Evolutionary conservation across 768 basidiomycete genomes (phyloP).

Genomic region (Termitomyces sp.): DNA sequence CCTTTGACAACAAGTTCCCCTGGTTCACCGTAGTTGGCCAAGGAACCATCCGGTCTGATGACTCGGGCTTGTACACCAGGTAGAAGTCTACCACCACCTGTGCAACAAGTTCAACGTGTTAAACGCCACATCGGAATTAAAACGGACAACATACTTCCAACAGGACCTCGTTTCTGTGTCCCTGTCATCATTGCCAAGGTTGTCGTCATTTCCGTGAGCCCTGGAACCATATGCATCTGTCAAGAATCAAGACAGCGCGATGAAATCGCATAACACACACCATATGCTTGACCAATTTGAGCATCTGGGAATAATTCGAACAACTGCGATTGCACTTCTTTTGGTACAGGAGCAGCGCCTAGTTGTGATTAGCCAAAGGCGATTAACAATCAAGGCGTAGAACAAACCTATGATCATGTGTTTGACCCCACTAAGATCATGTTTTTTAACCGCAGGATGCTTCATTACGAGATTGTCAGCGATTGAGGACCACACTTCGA

Average conservation of each 20-base stretch:
- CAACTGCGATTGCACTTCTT: constrained; percentile 45
- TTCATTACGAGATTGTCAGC: constrained; percentile 16
- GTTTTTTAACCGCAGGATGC: constrained; percentile 42
- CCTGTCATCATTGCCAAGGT: constrained; percentile 43
- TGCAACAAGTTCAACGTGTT: neutral
- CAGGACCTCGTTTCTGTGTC: constrained; percentile 34
- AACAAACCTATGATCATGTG: constrained; percentile 37
- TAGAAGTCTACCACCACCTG: constrained; percentile 39
- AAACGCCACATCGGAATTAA: neutral
- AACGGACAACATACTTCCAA: constrained; percentile 31
- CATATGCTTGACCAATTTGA: constrained; percentile 60
- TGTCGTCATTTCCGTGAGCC: constrained; percentile 37
- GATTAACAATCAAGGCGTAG: constrained; percentile 15
- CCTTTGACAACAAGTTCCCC: constrained; percentile 48
- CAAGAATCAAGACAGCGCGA: neutral
- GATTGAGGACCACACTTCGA: neutral
- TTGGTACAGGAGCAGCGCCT: constrained; percentile 59
- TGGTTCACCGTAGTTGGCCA: constrained; percentile 37
- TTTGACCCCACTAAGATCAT: constrained; percentile 37
- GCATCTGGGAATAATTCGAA: constrained; percentile 43
- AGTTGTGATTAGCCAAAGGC: constrained; percentile 11
- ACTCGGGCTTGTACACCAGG: constrained; percentile 43
- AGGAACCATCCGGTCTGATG: constrained; percentile 41
- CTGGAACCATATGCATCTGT: constrained; percentile 2
- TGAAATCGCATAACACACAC: constrained; percentile 24